phyloP scores from a whole-genome alignment of 1,284 basidiomycete genomes.

The Pulchroboletus neoregius region DNA sequence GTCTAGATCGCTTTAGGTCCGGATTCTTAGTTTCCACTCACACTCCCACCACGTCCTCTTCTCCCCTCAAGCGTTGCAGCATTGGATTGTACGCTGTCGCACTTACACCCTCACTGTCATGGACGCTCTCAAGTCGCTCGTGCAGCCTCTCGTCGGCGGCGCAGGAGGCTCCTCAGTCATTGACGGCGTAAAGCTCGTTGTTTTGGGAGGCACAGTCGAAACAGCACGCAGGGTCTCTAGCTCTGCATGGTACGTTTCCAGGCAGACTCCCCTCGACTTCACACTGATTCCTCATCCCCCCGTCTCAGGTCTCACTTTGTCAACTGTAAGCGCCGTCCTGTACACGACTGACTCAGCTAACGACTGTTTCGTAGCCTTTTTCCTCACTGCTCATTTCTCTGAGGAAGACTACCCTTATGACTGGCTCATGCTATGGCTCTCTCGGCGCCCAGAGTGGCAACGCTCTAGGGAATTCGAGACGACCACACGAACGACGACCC shows the following conservation, averaged over 20 bases:
- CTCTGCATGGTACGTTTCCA: slow-evolving; percentile 61
- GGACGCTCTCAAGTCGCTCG: slow-evolving; percentile 77
- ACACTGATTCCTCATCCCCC: slow-evolving; percentile 9
- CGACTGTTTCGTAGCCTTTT: slow-evolving; percentile 56
- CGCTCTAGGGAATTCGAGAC: slow-evolving; percentile 81
- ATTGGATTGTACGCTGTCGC: slow-evolving; percentile 31
- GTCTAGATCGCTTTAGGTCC: slow-evolving; percentile 9
- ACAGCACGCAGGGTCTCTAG: slow-evolving; percentile 75
- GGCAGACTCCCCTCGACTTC: neutral
- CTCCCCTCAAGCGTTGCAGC: slow-evolving; percentile 22
- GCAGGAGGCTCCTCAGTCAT: slow-evolving; percentile 70
- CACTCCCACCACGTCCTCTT: slow-evolving; percentile 27
- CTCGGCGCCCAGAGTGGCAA: slow-evolving; percentile 76
- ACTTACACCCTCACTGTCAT: slow-evolving; percentile 38
- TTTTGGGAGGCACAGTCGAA: slow-evolving; percentile 79
- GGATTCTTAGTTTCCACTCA: slow-evolving; percentile 9
- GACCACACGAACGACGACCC: slow-evolving; percentile 62
- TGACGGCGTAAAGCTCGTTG: slow-evolving; percentile 82
- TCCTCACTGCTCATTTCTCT: slow-evolving; percentile 79
- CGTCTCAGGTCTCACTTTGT: slow-evolving; percentile 67
- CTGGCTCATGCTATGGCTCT: slow-evolving; percentile 81
- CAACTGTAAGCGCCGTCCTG: slow-evolving; percentile 56
- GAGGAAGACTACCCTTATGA: slow-evolving; percentile 83
- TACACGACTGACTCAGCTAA: slow-evolving; percentile 7
- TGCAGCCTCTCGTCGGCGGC: slow-evolving; percentile 74